Base-by-base conservation (phyloP, 2,329 filamentous ascomycete genomes). In the Aspergillus pseudoterreus region DNA sequence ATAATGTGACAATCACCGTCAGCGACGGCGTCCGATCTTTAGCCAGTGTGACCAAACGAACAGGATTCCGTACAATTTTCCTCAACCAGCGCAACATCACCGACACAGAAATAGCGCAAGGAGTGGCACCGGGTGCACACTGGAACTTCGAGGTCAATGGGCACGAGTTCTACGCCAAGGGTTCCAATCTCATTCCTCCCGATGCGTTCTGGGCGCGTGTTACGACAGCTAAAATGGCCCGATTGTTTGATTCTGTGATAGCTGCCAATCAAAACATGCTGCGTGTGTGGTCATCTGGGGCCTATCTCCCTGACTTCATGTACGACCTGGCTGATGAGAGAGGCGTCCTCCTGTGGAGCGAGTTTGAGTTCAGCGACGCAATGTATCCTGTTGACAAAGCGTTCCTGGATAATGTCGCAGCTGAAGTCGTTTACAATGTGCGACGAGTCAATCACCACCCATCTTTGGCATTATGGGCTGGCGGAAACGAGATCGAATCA, bases 141-240 rank as follows among this genome's bases (percentile, higher is more conserved):
- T 82, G 82, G 82, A 81, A 86, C 61, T 86, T 86, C 56, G 82
- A 86, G 61, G 75, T 86, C 53, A 86, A 86, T 53, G 82, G 83
- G 0, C 76, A 81, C 45, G 78, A 82, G 11, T 83, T 86, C 57
- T 86, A 84, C 57, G 82, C 81, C 2, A 85, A 85, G 60, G 83
- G 82, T 4, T 82, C 79, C 15, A 85, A 85, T 56, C 79, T 85
- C 56, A 82, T 85, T 45, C 82, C 82, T 0, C 81, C 81, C 0
- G 82, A 85, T 62, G 75, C 77, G 2, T 85, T 86, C 63, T 85
- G 82, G 81, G 77, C 82, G 1, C 72, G 81, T 41, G 82, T 85
- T 5, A 84, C 80, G 0, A 64, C 71, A 21, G 67, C 69, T 0
- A 76, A 75, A 41, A 82, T 86, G 57, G 64, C 68, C 5, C 71